Conservation (phyloP, 257 asterid genomes). For the Penstemon davidsonii region DNA sequence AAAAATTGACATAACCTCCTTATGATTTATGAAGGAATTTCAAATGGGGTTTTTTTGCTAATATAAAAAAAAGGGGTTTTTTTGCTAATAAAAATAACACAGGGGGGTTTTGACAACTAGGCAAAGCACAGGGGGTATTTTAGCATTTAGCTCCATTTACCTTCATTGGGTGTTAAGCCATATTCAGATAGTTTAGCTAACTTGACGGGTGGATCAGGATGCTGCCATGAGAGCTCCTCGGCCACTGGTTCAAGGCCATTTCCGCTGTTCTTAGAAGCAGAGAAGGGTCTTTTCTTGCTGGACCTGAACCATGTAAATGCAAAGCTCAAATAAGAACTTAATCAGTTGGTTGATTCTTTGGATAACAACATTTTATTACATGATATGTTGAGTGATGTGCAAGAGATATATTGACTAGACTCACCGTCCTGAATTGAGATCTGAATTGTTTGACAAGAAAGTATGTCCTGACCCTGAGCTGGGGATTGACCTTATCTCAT, state of each 20-base stretch:
- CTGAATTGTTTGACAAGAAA: conserved; percentile 57
- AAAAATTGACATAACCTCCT: too few relatives aligned
- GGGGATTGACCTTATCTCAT: conserved; percentile 65
- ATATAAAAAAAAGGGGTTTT: too few relatives aligned
- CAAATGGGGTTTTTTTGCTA: too few relatives aligned
- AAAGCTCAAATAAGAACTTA: conserved; percentile 11
- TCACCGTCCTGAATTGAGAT: conserved; percentile 66
- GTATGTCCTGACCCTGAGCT: conserved; percentile 82
- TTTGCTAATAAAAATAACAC: too few relatives aligned
- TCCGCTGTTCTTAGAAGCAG: conserved; percentile 63
- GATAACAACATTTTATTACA: not conserved
- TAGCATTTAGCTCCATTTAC: conserved; percentile 22
- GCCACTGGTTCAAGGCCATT: conserved; percentile 78
- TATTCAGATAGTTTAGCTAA: conserved; percentile 47
- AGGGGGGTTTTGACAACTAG: too few relatives aligned
- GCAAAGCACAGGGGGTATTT: too few relatives aligned
- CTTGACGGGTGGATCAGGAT: conserved; percentile 55
- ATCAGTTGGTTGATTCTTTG: not conserved
- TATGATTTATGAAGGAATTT: too few relatives aligned
- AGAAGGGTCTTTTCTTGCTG: conserved; percentile 61
- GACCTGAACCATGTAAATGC: conserved; percentile 46
- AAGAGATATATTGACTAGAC: conserved; percentile 13
- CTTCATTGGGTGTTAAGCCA: conserved; percentile 47
- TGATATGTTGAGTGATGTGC: not conserved
- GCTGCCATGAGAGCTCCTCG: conserved; percentile 68